A percentile compares a stretch with the other conserved stretches of the same genome.
These are phyloP conservation scores for Fusarium lateritium DNA, from an alignment of 2,329 filamentous ascomycete genomes.

Conservation along the genomic window DNA sequence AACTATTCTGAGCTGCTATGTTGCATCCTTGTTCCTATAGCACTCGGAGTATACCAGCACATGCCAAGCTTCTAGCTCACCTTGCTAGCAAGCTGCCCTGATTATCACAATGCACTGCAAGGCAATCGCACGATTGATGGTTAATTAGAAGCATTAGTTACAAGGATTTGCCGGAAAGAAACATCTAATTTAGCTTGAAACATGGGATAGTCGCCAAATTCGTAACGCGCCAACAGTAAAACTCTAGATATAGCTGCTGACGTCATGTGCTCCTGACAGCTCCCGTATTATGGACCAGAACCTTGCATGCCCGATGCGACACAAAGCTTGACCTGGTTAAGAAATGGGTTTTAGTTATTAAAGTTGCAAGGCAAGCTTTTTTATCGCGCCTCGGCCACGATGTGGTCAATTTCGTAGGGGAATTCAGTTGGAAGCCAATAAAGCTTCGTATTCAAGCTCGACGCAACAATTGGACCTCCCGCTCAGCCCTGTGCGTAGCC, in stretches of 20 bases:
- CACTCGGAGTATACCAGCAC: background rate
- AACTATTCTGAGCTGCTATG: no score
- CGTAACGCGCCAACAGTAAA: background rate
- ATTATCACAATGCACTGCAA: background rate
- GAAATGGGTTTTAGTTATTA: conserved; percentile 7
- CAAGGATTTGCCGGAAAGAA: background rate
- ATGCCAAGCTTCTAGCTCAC: background rate
- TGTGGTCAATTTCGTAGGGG: background rate
- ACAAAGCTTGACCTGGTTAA: conserved; percentile 15
- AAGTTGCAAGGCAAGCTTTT: conserved; percentile 36
- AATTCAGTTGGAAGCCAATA: background rate
- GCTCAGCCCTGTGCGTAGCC: conserved; percentile 39
- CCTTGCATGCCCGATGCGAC: conserved; percentile 1
- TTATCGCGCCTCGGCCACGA: background rate
- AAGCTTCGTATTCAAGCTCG: background rate
- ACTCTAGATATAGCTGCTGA: conserved; percentile 21
- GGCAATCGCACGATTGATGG: background rate
- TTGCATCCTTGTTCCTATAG: no score
- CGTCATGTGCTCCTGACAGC: conserved; percentile 29
- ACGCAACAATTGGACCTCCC: conserved; percentile 28
- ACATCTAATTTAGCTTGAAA: conserved; percentile 11
- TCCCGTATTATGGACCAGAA: background rate
- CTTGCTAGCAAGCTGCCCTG: background rate
- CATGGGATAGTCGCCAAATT: conserved; percentile 14
- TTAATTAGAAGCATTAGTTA: background rate